Percentiles rank a stretch among this genome's conserved stretches.
Conservation (phyloP, 805 yeast species). For the Sugiyamaella chiloensis region DNA sequence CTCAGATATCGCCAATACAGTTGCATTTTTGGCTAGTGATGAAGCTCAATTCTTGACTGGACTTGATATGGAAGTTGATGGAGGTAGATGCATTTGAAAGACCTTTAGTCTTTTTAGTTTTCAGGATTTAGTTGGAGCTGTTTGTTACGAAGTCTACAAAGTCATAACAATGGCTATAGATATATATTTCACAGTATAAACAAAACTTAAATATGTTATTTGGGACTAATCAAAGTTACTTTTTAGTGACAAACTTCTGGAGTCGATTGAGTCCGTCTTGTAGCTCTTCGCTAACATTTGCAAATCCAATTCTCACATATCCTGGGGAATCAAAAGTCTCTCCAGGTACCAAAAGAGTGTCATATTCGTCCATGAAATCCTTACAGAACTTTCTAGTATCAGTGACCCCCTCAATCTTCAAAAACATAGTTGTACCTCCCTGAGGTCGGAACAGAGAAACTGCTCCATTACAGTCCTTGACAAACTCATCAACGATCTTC, state of each 20-base stretch:
- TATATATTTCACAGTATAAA: too few relatives aligned
- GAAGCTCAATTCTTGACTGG: constrained; percentile 40
- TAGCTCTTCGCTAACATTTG: constrained; percentile 40
- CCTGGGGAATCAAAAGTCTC: constrained; percentile 45
- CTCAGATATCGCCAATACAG: constrained; percentile 37
- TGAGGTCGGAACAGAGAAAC: constrained; percentile 43
- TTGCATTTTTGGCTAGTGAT: constrained; percentile 36
- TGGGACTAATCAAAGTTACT: background rate
- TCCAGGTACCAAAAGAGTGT: constrained; percentile 47
- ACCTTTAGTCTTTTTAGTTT: too few relatives aligned
- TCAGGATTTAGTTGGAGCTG: too few relatives aligned
- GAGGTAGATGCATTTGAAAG: constrained; percentile 30
- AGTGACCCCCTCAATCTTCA: constrained; percentile 34
- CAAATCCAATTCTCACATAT: constrained; percentile 48
- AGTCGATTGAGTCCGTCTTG: constrained; percentile 35
- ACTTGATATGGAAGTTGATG: constrained; percentile 36
- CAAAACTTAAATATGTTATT: too few relatives aligned
- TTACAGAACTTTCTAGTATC: constrained; percentile 37
- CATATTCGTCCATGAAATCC: constrained; percentile 37
- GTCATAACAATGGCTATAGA: too few relatives aligned
- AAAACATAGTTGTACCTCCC: constrained; percentile 49
- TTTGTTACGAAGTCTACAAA: too few relatives aligned
- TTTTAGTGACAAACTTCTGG: background rate
- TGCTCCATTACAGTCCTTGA: constrained; percentile 33
- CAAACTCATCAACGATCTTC: constrained; percentile 35